Conservation (phyloP, 371 early-diverging fungal species). For the Mucor plumbeus region DNA sequence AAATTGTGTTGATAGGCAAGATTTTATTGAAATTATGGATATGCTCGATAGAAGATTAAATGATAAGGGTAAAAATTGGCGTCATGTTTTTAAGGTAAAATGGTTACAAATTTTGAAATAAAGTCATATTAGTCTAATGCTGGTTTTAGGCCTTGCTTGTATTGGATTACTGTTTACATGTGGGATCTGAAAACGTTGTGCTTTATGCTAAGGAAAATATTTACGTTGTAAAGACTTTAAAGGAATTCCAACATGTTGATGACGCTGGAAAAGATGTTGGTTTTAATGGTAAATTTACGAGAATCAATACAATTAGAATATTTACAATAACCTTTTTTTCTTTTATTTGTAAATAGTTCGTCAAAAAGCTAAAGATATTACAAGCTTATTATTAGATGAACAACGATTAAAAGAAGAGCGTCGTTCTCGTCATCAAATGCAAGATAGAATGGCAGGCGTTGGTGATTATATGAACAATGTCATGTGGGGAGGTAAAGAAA, state of each 20-base stretch:
- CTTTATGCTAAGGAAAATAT: conserved; percentile 88
- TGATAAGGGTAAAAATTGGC: conserved; percentile 97
- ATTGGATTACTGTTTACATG: conserved; percentile 76
- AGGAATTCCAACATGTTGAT: conserved; percentile 95
- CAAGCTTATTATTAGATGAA: conserved; percentile 82
- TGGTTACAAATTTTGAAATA: background rate
- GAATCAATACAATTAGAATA: background rate
- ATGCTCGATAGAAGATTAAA: conserved; percentile 96
- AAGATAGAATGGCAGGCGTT: conserved; percentile 62
- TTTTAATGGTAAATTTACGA: conserved; percentile 65
- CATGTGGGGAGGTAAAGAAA: conserved; percentile 22
- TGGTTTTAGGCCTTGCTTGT: conserved; percentile 54
- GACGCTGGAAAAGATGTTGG: conserved; percentile 93
- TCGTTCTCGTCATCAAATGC: conserved; percentile 64
- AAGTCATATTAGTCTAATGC: background rate
- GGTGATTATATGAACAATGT: conserved; percentile 47
- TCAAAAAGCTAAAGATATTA: conserved; percentile 92
- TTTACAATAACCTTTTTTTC: conserved; percentile 21
- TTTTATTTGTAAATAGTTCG: conserved; percentile 61
- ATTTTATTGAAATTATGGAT: conserved; percentile 96
- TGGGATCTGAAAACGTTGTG: conserved; percentile 90
- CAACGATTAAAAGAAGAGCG: conserved; percentile 80
- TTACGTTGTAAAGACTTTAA: conserved; percentile 92
- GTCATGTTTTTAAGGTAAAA: conserved; percentile 94
- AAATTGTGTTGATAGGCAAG: conserved; percentile 61